Evolutionary conservation across 148 eudicot species (phyloP), one percentile per base, ranked within the genome.

Genomic region (Persicaria tinctoria): DNA sequence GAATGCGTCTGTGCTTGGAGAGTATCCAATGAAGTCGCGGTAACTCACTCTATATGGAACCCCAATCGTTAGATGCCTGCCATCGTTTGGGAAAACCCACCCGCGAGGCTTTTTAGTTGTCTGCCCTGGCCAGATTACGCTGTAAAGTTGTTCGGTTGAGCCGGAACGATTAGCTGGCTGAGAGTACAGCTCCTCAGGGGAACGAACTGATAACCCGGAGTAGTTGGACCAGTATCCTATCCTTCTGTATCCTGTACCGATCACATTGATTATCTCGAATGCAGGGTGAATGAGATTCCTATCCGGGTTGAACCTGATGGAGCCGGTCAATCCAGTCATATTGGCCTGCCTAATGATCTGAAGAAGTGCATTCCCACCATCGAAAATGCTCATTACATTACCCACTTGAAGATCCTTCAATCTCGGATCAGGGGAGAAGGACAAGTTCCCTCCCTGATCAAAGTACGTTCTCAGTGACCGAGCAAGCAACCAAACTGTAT

Each of bases 401-500:
- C 79, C 80, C 45, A 69, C 70, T 45, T 75, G 74, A 49, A 86
- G 63, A 6, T 69, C 75, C n/a, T 56, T 66, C 74, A 85, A 64
- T 47, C 32, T 76, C n/a, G 76, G 38, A 62, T 78, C 80, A 17
- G 63, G 77, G 8, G 85, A 82, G 63, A 84, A 86, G 10, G 86
- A 73, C 6, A 82, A 73, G 20, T 63, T 76, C 47, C 85, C 83
- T 44, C 82, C 79, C 0, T 80, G 77, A 63, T 84, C 74, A 13
- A 84, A 62, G 68, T 83, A 84, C 8, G 12, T 20, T 74, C 80
- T 79, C 41, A 86, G 32, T 14, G 89, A 80, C 46, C 53, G 75
- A 45, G 89, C 89, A 66, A 86, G 51, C 46, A 84, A 14, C 89
- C 89, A 86, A 66, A 86, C 83, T 9, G 86, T 56, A 73, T 86